Base-by-base conservation (phyloP, 2,329 filamentous ascomycete genomes). In the Sarocladium strictum region DNA sequence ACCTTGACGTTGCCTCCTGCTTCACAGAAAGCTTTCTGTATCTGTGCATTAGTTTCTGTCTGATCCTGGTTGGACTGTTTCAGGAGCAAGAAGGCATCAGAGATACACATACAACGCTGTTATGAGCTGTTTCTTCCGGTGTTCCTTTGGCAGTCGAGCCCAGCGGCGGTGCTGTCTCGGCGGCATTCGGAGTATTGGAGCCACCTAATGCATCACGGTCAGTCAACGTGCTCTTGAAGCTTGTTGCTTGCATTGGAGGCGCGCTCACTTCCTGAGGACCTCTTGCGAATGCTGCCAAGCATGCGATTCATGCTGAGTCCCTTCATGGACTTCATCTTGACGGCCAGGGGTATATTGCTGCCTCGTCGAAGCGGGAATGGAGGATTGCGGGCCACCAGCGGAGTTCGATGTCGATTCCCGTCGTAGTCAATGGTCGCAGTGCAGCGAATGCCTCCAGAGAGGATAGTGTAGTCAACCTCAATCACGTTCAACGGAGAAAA, bases 11-110 rank as follows among this genome's bases (percentile, higher is more conserved):
- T 79, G 55, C 80, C 78, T 58, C 82, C 84, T 51, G 87, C 86
- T 71, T 93, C 87, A 76, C 90, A 95, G 68, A 96, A 96, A 43
- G 83, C 78, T 76, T 79, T 87, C 89, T 92, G 66, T 58, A 29
- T 35, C 40, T 32, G 40, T n/a, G 38, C 3, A 58, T 67, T 54
- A 68, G n/a, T n/a, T n/a, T n/a, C n/a, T n/a, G 62, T 57, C 51
- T 54, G 29, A 5, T 19, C 3, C 24, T n/a, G 32, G 38, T 26
- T 17, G 14, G 11, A 6, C 29, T 12, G 12, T 7, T 32, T 12
- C 40, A 19, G 3, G 23, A 4, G 5, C 11, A 45, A 5, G 10
- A 10, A 45, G 7, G 23, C 9, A 19, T 45, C 27, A 26, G 3
- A 9, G 12, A 51, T 23, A 27, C 55, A 60, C 81, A 67, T 80